These are phyloP conservation scores for Remersonia thermophila DNA, from an alignment of 2,329 filamentous ascomycete species.

Conservation along the genomic window DNA sequence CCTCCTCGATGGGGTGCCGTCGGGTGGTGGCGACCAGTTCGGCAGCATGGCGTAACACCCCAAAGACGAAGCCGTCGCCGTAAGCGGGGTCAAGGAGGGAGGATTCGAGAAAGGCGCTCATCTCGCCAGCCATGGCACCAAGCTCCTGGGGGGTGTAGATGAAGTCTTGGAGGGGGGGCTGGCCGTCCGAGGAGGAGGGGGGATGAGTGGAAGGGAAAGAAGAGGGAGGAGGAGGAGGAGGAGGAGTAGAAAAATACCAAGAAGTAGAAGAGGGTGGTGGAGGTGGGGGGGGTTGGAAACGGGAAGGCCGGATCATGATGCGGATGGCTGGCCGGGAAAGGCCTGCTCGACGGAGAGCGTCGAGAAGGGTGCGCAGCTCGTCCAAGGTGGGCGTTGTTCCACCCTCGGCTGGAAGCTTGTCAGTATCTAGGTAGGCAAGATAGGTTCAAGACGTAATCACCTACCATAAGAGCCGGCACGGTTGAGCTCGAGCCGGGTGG, in stretches of 20 bases:
- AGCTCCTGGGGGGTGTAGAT: conserved; percentile 35
- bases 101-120: conserved; percentile 26
- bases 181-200: conserved; percentile 12
- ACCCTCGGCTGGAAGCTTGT: conserved; percentile 21
- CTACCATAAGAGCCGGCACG: conserved; percentile 34
- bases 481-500: conserved; percentile 42
- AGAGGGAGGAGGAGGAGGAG: no score
- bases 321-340: conserved; percentile 30
- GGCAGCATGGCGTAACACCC: conserved; percentile 30
- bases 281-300: no score
- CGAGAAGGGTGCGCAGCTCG: conserved; percentile 25
- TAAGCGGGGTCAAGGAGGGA: conserved; percentile 26
- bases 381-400: conserved; percentile 37
- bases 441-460: not conserved
- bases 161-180: conserved; percentile 28
- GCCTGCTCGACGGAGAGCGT: conserved; percentile 1
- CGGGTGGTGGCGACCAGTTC: not conserved
- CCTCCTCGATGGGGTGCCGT: not conserved
- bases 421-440: conserved; percentile 1
- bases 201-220: no score
- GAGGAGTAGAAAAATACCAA: no score
- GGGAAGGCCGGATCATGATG: conserved; percentile 43
- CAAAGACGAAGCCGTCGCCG: conserved; percentile 47
- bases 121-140: conserved; percentile 28
- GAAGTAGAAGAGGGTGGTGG: no score